Conservation (phyloP, 352 stramenopile species). For the Thraustotheca clavata region DNA sequence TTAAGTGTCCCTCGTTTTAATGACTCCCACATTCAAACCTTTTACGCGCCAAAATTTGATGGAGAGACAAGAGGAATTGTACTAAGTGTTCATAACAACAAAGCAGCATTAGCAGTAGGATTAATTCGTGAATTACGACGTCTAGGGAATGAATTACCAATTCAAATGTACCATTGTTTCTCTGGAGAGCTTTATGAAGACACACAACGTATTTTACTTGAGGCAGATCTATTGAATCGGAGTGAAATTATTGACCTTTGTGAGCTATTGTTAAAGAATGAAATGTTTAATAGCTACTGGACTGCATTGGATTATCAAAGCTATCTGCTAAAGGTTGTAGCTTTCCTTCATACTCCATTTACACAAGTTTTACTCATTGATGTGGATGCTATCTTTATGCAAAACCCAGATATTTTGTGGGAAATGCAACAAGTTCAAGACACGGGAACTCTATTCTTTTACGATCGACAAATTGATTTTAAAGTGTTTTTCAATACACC, state of each 20-base stretch:
- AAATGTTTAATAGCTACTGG: conserved; percentile 20
- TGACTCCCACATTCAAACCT: background rate
- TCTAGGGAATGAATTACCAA: conserved; percentile 35
- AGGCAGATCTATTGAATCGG: conserved; percentile 25
- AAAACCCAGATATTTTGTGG: conserved; percentile 28
- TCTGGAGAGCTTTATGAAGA: conserved; percentile 30
- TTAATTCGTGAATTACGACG: conserved; percentile 44
- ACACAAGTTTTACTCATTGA: conserved; percentile 45
- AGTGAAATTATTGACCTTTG: conserved; percentile 45
- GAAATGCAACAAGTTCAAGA: conserved; percentile 19
- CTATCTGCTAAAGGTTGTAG: conserved; percentile 26
- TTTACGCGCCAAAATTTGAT: background rate
- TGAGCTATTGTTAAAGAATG: conserved; percentile 21
- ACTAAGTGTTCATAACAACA: conserved; percentile 34
- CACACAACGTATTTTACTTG: conserved; percentile 29
- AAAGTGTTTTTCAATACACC: conserved; percentile 3
- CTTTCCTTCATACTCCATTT: conserved; percentile 37
- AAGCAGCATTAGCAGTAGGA: conserved; percentile 36
- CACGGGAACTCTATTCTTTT: conserved; percentile 23
- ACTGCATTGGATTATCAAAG: conserved; percentile 24
- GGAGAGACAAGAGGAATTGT: conserved; percentile 26
- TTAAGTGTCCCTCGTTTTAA: no score
- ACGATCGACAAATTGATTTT: conserved; percentile 22
- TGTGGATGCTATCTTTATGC: conserved; percentile 33
- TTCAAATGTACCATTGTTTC: conserved; percentile 52